Evolutionary conservation across 2,329 filamentous ascomycete genomes (phyloP), one percentile per base, ranked within the genome.

Genomic region (Botrytis sinoallii): DNA sequence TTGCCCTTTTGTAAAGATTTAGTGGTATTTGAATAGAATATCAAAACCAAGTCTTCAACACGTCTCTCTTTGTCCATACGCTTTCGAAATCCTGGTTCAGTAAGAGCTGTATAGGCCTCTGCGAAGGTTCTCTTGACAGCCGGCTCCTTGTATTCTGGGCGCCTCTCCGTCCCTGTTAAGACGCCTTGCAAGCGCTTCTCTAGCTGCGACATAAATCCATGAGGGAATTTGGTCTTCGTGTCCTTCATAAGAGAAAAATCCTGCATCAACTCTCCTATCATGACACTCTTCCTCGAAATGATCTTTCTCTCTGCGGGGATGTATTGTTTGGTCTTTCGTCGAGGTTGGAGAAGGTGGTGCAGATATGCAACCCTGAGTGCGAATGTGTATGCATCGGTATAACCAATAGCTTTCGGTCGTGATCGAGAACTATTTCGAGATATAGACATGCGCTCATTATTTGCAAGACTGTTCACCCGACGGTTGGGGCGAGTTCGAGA

Each of bases 21-120:
- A 64, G 94, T 97, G 10, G 96, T 95, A 76, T 93, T 92, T 1
- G 95, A 97, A 84, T 97, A 98, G 86, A 99, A 98, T 76, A 98
- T 98, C 78, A 99, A 87, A 70, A 99, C 90, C 70, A 98, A 85
- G 76, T 97, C 95, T 83, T 99, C 96, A 35, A 97, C 91, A 80
- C 95, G 91, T 76, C 95, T 89, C 82, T 98, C 95, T 84, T 97
- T 97, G 81, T 98, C 94, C 85, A 98, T 94, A 74, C 91, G 92
- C 84, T 94, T 97, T 77, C 93, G 91, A 80, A 98, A 98, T 64
- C 89, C 90, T 75, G 91, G 91, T 76, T 97, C 93, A 78, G 95
- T 98, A 82, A 99, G 93, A 73, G 94, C 92, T 74, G 95, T 98
- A 81, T 98, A 92, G 76, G 97, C 97, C 77, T 94, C 93, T 72